These are phyloP conservation scores for Neonectria hederae DNA, from an alignment of 2,329 filamentous ascomycete species.

Conservation along the genomic window DNA sequence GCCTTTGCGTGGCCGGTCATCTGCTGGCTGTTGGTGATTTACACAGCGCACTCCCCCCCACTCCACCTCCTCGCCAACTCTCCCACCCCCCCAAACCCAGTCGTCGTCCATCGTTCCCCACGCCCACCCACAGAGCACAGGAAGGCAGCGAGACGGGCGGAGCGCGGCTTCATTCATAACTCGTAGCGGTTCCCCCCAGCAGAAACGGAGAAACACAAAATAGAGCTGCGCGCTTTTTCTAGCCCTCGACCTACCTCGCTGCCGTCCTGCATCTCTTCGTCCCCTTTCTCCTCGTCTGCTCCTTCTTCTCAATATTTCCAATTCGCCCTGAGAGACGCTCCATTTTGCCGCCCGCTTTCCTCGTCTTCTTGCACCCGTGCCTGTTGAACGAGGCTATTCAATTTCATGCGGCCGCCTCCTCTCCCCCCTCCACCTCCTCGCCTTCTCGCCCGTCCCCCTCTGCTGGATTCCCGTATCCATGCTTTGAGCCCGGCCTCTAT, in stretches of 20 bases:
- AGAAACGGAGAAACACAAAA: conserved; percentile 35
- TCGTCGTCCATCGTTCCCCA: conserved; percentile 19
- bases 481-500: conserved; percentile 19
- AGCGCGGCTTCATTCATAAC: conserved; percentile 41
- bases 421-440: conserved; percentile 24
- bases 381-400: conserved; percentile 12
- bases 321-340: conserved; percentile 11
- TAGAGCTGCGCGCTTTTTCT: conserved; percentile 43
- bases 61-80: not conserved
- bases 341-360: conserved; percentile 16
- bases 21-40: conserved; percentile 1
- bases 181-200: conserved; percentile 33
- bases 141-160: conserved; percentile 19
- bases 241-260: conserved; percentile 1
- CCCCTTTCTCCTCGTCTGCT: conserved; percentile 8
- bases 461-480: conserved; percentile 17
- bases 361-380: conserved; percentile 5
- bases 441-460: conserved; percentile 30
- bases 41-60: conserved; percentile 7
- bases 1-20: conserved; percentile 11
- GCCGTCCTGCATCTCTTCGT: conserved; percentile 13
- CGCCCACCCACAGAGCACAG: conserved; percentile 14
- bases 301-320: conserved; percentile 12
- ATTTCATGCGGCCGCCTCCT: conserved; percentile 36
- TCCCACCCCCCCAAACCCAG: not conserved